Base-by-base conservation (phyloP, 805 yeast species). In the Pichia kluyveri region DNA sequence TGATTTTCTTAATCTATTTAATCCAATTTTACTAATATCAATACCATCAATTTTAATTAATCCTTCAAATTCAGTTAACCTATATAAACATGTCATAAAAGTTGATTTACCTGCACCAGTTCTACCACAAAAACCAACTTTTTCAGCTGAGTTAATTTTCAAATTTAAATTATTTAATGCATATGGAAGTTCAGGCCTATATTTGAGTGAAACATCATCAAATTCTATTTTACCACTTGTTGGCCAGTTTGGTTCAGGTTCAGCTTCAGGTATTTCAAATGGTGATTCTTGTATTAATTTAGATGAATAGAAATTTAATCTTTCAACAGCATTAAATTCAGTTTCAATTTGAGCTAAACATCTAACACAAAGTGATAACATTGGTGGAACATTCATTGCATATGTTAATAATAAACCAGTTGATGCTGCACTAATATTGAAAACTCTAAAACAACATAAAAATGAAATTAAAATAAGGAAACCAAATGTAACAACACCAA, bases 81-180 rank as follows among this genome's bases (percentile, higher is more conserved):
- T 67, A 60, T 72, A 81, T 45, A 81, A 63, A 3, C 83, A 80
- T 27, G 78, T 69, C 80, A 80, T 80, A 46, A 81, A 75, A 8
- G 84, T 74, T 3, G 82, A 69, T 63, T 80, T 81, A 47, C 96
- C 96, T 7, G 95, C 93, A 57, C 96, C 96, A 0, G 96, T 86
- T 61, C 96, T 75, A 38, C 96, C 96, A 69, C 91, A 84, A 49
- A 86, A 78, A 44, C 95, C 96, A 55, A 87, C 71, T 59, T 82
- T 83, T 60, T 85, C 85, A 17, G 75, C 70, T 0, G 81, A 73
- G 8, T 69, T 60, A 36, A 84, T 69, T 7, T 49, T 64, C 56
- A 72, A 58, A 38, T 54, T 61, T 49, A 80, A 54, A 49, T 72
- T 55, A 46, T 75, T 75, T 58, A 81, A 67, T 3, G 78, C 84